These are phyloP conservation scores for Nemania abortiva DNA, from an alignment of 2,329 filamentous ascomycete genomes.

Conservation along the genomic window DNA sequence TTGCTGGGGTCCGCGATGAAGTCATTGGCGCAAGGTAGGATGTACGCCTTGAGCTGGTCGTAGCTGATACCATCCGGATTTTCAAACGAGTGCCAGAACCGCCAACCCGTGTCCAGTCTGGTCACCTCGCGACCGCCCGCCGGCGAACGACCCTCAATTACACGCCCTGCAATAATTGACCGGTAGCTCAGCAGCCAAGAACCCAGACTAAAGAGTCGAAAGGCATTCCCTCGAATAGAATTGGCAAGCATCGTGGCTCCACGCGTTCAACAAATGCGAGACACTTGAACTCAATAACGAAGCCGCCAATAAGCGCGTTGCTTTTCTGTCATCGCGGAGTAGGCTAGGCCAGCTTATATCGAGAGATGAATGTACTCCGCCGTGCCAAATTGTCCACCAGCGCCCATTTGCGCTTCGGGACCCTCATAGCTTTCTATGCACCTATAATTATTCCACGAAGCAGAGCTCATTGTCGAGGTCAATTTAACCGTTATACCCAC, in stretches of 20 bases:
- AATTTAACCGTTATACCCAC: conserved; percentile 22
- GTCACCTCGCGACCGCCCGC: conserved; percentile 47
- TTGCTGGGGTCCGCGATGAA: conserved; percentile 46
- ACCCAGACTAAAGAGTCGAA: conserved; percentile 17
- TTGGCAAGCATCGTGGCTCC: conserved; percentile 15
- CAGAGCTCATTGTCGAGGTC: conserved; percentile 1
- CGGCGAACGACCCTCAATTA: conserved; percentile 1
- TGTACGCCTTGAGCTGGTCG: conserved; percentile 49
- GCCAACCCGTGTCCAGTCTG: conserved; percentile 53
- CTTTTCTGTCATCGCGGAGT: not conserved
- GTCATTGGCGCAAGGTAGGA: conserved; percentile 50
- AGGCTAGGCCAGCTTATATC: conserved; percentile 11
- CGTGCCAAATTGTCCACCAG: not conserved
- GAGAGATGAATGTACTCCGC: not conserved
- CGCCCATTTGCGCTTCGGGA: not conserved
- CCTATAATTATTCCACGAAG: conserved; percentile 30
- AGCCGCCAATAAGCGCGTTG: not conserved
- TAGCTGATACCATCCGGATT: conserved; percentile 53
- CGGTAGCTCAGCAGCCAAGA: conserved; percentile 11
- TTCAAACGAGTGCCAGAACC: conserved; percentile 51
- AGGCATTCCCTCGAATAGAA: conserved; percentile 10
- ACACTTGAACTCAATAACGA: not conserved
- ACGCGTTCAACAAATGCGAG: not conserved
- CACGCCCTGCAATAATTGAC: conserved; percentile 8
- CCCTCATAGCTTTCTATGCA: conserved; percentile 9